Conservation (phyloP, 2,329 filamentous ascomycete genomes). For the Sporothrix brunneoviolacea region DNA sequence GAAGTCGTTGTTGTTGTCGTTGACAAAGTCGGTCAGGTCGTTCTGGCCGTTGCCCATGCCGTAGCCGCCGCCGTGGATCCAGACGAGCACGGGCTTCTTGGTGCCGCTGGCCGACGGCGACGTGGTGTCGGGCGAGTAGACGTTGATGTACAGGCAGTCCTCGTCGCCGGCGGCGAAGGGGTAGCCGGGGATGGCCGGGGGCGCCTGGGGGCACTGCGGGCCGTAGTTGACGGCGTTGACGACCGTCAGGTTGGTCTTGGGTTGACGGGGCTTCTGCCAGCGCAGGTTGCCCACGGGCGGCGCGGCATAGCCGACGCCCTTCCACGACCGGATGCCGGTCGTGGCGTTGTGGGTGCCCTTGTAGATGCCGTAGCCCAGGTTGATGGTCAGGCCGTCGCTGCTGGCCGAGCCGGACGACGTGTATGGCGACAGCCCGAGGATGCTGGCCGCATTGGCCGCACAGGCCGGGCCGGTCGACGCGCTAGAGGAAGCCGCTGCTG, state of each 20-base stretch:
- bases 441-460: too few relatives aligned
- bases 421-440: background rate
- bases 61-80: constrained; percentile 35
- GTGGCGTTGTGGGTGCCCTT: background rate
- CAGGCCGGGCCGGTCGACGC: too few relatives aligned
- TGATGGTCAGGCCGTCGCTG: background rate
- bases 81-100: constrained; percentile 48
- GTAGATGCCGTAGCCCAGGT: constrained; percentile 11
- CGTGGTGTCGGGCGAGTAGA: constrained; percentile 33
- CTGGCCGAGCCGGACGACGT: constrained; percentile 13
- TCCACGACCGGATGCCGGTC: background rate
- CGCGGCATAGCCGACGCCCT: constrained; percentile 5
- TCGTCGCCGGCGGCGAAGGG: constrained; percentile 18
- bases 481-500: too few relatives aligned
- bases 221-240: background rate
- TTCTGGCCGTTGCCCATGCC: constrained; percentile 19
- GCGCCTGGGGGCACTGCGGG: background rate
- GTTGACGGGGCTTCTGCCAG: constrained; percentile 3
- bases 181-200: background rate
- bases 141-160: constrained; percentile 40
- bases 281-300: constrained; percentile 2
- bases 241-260: background rate
- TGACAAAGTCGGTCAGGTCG: constrained; percentile 20
- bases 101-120: constrained; percentile 23
- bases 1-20: constrained; percentile 21